phyloP scores from a whole-genome alignment of 352 stramenopile genomes.

The Aphanomyces euteiches region DNA sequence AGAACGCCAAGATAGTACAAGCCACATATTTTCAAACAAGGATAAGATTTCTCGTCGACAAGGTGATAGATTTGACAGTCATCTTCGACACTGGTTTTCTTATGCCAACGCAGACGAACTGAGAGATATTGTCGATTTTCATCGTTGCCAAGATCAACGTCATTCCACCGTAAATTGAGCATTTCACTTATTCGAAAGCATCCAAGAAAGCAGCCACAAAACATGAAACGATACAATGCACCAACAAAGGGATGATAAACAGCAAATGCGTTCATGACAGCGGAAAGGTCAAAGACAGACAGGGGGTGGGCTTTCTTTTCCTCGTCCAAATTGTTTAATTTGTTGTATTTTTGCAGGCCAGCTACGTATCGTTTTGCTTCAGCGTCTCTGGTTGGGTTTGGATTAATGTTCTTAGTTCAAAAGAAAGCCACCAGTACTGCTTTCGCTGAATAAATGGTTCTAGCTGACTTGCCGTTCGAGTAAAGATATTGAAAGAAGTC shows the following conservation, averaged over 20 bases:
- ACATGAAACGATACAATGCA: neutral
- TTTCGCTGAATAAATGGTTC: neutral
- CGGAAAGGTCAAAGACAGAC: neutral
- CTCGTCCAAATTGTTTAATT: slow-evolving; percentile 7
- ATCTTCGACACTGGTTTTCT: neutral
- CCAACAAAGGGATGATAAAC: slow-evolving; percentile 1
- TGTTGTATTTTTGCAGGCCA: slow-evolving; percentile 15
- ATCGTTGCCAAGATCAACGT: neutral
- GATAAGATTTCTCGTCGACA: slow-evolving; percentile 5
- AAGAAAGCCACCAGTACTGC: neutral
- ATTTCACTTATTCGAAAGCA: slow-evolving; percentile 11
- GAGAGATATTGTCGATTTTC: neutral
- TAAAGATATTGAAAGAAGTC: slow-evolving; percentile 7
- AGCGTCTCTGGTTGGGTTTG: neutral
- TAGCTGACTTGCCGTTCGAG: neutral
- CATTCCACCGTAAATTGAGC: slow-evolving; percentile 6
- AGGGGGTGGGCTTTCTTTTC: neutral
- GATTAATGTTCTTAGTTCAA: neutral
- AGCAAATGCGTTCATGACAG: slow-evolving; percentile 5
- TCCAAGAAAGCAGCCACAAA: neutral
- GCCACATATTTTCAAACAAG: slow-evolving; percentile 2
- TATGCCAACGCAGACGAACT: slow-evolving; percentile 1
- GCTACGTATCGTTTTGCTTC: neutral
- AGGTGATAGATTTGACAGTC: slow-evolving; percentile 4
- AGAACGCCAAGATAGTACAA: neutral